Conservation (phyloP, 129 eudicot genomes). For the Arctium minus region DNA sequence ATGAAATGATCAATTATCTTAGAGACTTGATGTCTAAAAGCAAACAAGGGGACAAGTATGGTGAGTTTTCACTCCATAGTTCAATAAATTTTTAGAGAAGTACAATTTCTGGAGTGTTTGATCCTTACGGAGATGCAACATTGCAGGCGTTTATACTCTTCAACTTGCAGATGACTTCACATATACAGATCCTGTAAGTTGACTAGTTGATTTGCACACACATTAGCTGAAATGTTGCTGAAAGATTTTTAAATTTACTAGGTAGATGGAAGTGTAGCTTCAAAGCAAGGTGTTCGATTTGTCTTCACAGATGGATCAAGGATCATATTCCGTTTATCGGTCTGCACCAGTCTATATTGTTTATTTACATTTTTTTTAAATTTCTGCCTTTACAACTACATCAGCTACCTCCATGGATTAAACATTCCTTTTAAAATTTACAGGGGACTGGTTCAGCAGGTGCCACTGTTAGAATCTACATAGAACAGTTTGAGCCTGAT, state of each 20-base stretch:
- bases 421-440: not conserved
- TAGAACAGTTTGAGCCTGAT: slow-evolving; percentile 96
- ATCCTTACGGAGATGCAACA: not conserved
- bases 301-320: slow-evolving; percentile 97
- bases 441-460: slow-evolving; percentile 99
- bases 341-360: slow-evolving; percentile 11
- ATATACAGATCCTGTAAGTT: slow-evolving; percentile 92
- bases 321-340: slow-evolving; percentile 94
- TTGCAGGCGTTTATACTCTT: slow-evolving; percentile 46
- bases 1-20: slow-evolving; percentile 82
- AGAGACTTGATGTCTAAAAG: slow-evolving; percentile 82
- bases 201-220: not conserved
- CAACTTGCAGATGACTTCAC: slow-evolving; percentile 88
- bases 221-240: not conserved
- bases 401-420: not conserved
- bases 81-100: not conserved
- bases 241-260: slow-evolving; percentile 17
- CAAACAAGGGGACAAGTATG: slow-evolving; percentile 83
- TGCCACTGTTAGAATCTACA: slow-evolving; percentile 87
- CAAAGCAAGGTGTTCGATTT: slow-evolving; percentile 95
- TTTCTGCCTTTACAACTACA: not conserved
- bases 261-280: slow-evolving; percentile 95
- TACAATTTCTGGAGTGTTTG: not conserved
- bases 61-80: slow-evolving; percentile 33
- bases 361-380: not conserved